Evolutionary conservation across 1,284 basidiomycete species (phyloP), one percentile per base, ranked within the genome.

Genomic region (Apiotrichum porosum): DNA sequence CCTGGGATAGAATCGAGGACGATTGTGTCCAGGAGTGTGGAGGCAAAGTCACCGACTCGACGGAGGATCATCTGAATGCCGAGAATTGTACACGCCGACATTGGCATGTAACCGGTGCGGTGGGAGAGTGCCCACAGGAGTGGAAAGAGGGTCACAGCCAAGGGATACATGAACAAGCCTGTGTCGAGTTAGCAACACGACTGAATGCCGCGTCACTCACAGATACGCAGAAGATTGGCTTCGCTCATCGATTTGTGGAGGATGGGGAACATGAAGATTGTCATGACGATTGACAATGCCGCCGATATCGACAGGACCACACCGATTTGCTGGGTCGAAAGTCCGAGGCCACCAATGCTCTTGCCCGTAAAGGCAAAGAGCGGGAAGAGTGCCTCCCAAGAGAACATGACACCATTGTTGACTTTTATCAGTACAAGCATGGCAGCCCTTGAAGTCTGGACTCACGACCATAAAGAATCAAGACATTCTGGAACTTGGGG

Each of bases 351-450:
- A 12, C 67, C 67, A 0, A 66, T 57, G 10, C 57, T 51, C 31
- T 56, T 54, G 38, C 49, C 53, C 9, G 65, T 68, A 42, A 65
- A 69, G 0, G 60, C 58, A 38, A 64, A 69, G 13, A 69, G 44
- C 6, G 67, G 67, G 34, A 59, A 69, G 13, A 68, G 47, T 10
- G 65, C 66, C 37, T 69, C 67, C 54, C 61, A 69, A 2, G 57
- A 50, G 36, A 65, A 68, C 51, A 58, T 58, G 19, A 66, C 55
- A 0, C 46, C 57, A 30, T 68, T 64, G 26, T 54, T 50, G 34
- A 65, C 64, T 63, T 35, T 2, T 1, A 19, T 42, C 21, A 43
- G 30, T 13, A 26, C 38, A 42, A 17, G 31, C 33, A 37, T 15
- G 35, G 26, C 10, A 6, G n/a, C n/a, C n/a, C n/a, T n/a, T n/a